Conservation (phyloP, 1,284 basidiomycete genomes). For the Moesziomyces antarcticus region DNA sequence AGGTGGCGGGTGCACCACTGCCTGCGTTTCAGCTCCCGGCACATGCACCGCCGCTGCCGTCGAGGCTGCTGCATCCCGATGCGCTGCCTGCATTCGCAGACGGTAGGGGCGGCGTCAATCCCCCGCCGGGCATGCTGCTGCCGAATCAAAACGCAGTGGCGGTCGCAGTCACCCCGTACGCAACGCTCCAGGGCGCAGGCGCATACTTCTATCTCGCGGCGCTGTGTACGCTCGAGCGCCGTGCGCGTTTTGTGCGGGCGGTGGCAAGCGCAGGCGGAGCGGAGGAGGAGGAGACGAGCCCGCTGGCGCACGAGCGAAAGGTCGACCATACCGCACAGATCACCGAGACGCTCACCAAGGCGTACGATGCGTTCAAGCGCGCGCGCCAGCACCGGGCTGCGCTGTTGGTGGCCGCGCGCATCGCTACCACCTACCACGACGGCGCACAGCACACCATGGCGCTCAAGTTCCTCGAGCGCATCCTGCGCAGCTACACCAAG, state of each 20-base stretch:
- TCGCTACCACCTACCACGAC: slow-evolving; percentile 49
- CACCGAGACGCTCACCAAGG: slow-evolving; percentile 44
- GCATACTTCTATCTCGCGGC: slow-evolving; percentile 59
- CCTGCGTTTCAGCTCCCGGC: slow-evolving; percentile 33
- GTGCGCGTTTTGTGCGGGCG: slow-evolving; percentile 29
- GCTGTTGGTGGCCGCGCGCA: slow-evolving; percentile 45
- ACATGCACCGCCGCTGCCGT: slow-evolving; percentile 52
- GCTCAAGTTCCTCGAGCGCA: slow-evolving; percentile 58
- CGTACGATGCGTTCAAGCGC: slow-evolving; percentile 56
- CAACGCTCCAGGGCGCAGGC: slow-evolving; percentile 29
- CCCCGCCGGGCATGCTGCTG: slow-evolving; percentile 34
- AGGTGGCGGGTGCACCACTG: slow-evolving; percentile 23
- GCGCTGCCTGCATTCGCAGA: slow-evolving; percentile 23
- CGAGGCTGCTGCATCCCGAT: slow-evolving; percentile 42
- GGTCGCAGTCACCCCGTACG: slow-evolving; percentile 18
- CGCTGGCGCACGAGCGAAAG: slow-evolving; percentile 52
- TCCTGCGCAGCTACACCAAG: slow-evolving; percentile 44
- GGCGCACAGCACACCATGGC: slow-evolving; percentile 47
- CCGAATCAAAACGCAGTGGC: slow-evolving; percentile 43
- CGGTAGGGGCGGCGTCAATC: slow-evolving; percentile 12
- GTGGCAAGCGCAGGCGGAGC: slow-evolving; percentile 4
- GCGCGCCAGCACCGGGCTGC: slow-evolving; percentile 25
- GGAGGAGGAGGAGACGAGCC: slow-evolving; percentile 10
- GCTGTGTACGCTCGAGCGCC: slow-evolving; percentile 56
- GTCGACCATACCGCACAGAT: slow-evolving; percentile 53